Evolutionary conservation across 2,329 filamentous ascomycete genomes (phyloP), one percentile per base, ranked within the genome.

Genomic region (Ascomycota sp.): DNA sequence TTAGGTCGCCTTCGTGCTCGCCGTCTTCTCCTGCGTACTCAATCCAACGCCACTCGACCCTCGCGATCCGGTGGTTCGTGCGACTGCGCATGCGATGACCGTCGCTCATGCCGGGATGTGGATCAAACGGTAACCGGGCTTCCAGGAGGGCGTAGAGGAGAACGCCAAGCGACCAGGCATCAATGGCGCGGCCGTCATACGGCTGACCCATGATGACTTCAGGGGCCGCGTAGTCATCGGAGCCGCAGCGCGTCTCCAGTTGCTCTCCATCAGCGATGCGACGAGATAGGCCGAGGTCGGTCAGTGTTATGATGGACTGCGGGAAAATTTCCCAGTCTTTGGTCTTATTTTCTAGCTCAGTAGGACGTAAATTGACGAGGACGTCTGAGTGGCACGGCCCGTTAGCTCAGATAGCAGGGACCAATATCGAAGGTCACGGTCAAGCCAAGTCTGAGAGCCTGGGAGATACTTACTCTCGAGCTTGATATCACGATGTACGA

Each of bases 401-500:
- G n/a, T n/a, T n/a, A n/a, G n/a, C n/a, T n/a, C n/a, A n/a, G n/a
- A n/a, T n/a, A n/a, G n/a, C n/a, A n/a, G n/a, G n/a, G n/a, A n/a
- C n/a, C n/a, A n/a, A n/a, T n/a, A n/a, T n/a, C n/a, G n/a, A n/a
- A n/a, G n/a, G n/a, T n/a, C n/a, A n/a, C n/a, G n/a, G n/a, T n/a
- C n/a, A n/a, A n/a, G n/a, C n/a, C n/a, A n/a, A n/a, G n/a, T n/a
- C n/a, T n/a, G n/a, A n/a, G n/a, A n/a, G n/a, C n/a, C n/a, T n/a
- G n/a, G n/a, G n/a, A n/a, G 13, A 28, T 23, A 62, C 74, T 55
- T 65, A 89, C 80, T 68, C 61, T 98, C 89, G 34, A 98, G 73
- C 56, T 98, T 98, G 53, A 98, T 91, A 51, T 98, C 89, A 35
- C 89, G 73, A 49, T 98, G 89, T 31, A 95, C 86, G 46, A 98